Percentiles rank a stretch among this genome's conserved stretches.
Conservation (phyloP, 176 grass and related monocot genomes). For the Paspalum notatum region DNA sequence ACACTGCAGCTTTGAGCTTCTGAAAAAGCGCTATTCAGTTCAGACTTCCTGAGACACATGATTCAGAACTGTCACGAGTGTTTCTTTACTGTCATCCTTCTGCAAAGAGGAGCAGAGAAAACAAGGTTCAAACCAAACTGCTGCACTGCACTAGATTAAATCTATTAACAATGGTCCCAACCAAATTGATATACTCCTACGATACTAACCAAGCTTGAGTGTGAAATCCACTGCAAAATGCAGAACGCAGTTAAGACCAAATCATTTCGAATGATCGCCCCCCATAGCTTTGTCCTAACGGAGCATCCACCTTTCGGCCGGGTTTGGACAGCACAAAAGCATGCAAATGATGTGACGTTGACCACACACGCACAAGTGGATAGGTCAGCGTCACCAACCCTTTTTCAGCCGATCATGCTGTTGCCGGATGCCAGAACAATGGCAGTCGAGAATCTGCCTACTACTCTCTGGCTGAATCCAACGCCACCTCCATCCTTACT, state of each 20-base stretch:
- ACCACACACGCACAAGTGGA: constrained; percentile 30
- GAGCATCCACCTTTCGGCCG: neutral
- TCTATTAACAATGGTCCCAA: too few species aligned
- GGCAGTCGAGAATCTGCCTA: constrained; percentile 4
- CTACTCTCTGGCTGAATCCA: too few species aligned
- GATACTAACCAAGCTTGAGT: too few species aligned
- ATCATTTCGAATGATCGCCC: neutral
- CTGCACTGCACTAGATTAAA: too few species aligned
- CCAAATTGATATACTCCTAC: too few species aligned
- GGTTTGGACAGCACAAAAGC: constrained; percentile 25
- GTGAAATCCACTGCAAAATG: constrained; percentile 27
- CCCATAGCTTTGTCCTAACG: neutral
- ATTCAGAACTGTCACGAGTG: constrained; percentile 3
- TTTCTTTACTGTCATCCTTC: constrained; percentile 7
- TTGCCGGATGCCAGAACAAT: constrained; percentile 18
- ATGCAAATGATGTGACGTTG: constrained; percentile 8
- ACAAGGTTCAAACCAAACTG: neutral
- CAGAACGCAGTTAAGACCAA: neutral
- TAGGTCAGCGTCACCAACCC: constrained; percentile 10
- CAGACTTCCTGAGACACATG: neutral
- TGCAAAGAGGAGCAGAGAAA: neutral
- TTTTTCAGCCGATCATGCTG: constrained; percentile 10
- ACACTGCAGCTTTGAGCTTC: neutral
- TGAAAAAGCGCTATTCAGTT: constrained; percentile 4
- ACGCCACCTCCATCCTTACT: too few species aligned